Evolutionary conservation across 2,329 filamentous ascomycete species (phyloP).

Genomic region (Dactylellina drechsleri): DNA sequence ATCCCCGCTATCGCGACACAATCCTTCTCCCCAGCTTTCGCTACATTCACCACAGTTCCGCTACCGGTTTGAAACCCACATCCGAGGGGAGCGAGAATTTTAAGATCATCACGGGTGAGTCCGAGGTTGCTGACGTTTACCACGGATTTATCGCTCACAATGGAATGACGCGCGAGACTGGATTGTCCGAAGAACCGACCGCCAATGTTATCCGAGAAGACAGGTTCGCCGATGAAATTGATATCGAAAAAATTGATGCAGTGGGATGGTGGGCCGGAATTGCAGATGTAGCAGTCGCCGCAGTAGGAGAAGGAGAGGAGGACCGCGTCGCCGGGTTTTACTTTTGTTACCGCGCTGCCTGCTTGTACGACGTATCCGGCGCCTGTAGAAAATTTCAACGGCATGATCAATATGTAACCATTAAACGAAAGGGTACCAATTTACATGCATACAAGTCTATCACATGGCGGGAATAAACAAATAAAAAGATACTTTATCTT

Average conservation of each 20-base stretch:
- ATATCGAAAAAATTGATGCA: not conserved
- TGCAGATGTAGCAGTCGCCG: not conserved
- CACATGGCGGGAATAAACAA: too few relatives aligned
- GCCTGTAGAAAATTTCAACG: not conserved
- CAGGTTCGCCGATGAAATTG: not conserved
- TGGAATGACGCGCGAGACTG: not conserved
- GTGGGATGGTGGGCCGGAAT: not conserved
- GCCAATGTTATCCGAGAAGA: not conserved
- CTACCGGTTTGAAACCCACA: not conserved
- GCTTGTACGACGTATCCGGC: not conserved
- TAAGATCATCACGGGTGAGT: not conserved
- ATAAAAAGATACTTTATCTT: too few relatives aligned
- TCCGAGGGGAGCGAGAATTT: not conserved
- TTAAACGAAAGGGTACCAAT: too few relatives aligned
- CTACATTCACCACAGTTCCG: not conserved
- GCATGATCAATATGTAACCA: too few relatives aligned
- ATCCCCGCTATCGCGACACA: not conserved
- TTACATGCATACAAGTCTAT: too few relatives aligned
- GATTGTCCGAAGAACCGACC: slow-evolving; percentile 2
- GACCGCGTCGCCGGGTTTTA: not conserved
- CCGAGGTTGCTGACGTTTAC: not conserved
- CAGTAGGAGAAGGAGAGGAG: slow-evolving; percentile 1
- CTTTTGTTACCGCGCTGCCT: slow-evolving; percentile 2
- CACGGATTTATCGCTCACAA: slow-evolving; percentile 2
- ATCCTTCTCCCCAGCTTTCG: not conserved